A percentile compares a stretch with the other conserved stretches of the same genome.
Evolutionary conservation across 768 basidiomycete species (phyloP).

Genomic region (Mycena albidolilacea): DNA sequence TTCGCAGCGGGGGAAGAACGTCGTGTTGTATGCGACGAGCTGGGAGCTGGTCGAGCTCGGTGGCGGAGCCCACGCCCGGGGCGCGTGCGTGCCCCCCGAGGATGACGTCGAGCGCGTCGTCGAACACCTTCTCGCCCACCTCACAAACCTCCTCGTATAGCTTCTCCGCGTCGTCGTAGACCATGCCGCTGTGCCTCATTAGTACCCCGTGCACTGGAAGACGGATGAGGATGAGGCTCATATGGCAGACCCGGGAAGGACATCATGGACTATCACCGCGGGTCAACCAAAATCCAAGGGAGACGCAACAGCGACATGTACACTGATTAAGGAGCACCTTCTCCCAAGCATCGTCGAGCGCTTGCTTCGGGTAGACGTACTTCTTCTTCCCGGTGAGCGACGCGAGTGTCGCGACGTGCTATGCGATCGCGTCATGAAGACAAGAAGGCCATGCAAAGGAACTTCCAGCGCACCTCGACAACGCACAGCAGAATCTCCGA

Average conservation of each 20-base stretch:
- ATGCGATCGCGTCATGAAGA: slow-evolving; percentile 41
- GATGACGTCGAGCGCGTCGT: slow-evolving; percentile 81
- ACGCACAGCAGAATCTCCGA: slow-evolving; percentile 95
- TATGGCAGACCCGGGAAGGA: slow-evolving; percentile 95
- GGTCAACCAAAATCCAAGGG: neutral
- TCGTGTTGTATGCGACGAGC: slow-evolving; percentile 87
- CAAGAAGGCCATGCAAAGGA: neutral
- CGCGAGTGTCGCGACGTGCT: slow-evolving; percentile 87
- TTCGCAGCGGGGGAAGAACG: slow-evolving; percentile 84
- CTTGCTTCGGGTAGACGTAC: slow-evolving; percentile 87
- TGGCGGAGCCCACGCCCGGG: slow-evolving; percentile 42
- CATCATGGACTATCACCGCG: slow-evolving; percentile 79
- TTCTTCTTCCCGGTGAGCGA: slow-evolving; percentile 67
- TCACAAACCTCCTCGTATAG: slow-evolving; percentile 85
- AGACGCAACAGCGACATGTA: slow-evolving; percentile 51
- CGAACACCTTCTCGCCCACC: slow-evolving; percentile 76
- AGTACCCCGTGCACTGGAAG: slow-evolving; percentile 20
- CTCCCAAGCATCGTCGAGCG: slow-evolving; percentile 92
- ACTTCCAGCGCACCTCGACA: slow-evolving; percentile 72
- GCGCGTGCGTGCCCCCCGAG: slow-evolving; percentile 65
- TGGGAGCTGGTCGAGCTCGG: slow-evolving; percentile 60
- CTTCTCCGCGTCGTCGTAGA: slow-evolving; percentile 94
- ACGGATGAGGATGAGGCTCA: slow-evolving; percentile 49
- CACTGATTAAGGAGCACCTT: slow-evolving; percentile 92
- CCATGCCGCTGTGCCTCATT: slow-evolving; percentile 82